Percentiles rank a stretch among this genome's conserved stretches.
phyloP scores from a whole-genome alignment of 2,329 filamentous ascomycete species.

The Phyllosticta citrichinensis region DNA sequence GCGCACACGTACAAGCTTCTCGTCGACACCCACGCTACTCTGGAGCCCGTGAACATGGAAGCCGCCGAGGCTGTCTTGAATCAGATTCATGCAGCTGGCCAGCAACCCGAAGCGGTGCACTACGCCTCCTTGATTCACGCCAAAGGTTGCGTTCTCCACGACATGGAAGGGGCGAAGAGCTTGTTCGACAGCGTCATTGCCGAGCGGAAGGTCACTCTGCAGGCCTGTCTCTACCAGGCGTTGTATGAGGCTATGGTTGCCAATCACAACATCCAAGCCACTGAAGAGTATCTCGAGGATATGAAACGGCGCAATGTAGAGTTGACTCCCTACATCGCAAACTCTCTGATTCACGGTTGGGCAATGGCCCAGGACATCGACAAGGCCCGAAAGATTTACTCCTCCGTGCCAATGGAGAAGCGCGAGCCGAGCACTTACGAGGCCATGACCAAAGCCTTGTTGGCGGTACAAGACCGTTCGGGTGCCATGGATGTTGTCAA shows the following conservation, averaged over 20 bases:
- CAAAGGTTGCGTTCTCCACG: conserved; percentile 85
- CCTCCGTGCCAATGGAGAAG: conserved; percentile 63
- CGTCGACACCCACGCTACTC: conserved; percentile 86
- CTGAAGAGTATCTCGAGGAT: conserved; percentile 60
- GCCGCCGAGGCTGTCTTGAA: conserved; percentile 78
- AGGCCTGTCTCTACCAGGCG: conserved; percentile 87
- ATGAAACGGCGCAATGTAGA: conserved; percentile 69
- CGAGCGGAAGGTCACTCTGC: conserved; percentile 56
- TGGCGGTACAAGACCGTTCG: conserved; percentile 70
- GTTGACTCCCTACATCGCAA: conserved; percentile 95
- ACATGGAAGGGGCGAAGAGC: conserved; percentile 71
- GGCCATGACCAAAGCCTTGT: conserved; percentile 90
- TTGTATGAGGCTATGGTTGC: conserved; percentile 96
- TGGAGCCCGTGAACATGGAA: conserved; percentile 82
- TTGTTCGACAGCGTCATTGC: conserved; percentile 74
- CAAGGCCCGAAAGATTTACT: conserved; percentile 71
- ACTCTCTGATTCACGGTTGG: conserved; percentile 97
- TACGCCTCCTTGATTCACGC: conserved; percentile 94
- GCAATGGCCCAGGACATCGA: conserved; percentile 70
- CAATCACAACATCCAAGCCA: conserved; percentile 68
- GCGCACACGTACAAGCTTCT: conserved; percentile 96
- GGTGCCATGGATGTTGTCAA: conserved; percentile 69
- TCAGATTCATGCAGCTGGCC: conserved; percentile 63
- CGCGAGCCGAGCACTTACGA: conserved; percentile 97
- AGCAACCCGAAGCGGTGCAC: conserved; percentile 81